phyloP scores from a whole-genome alignment of 2,329 filamentous ascomycete species.

The Calonectria pteridis region DNA sequence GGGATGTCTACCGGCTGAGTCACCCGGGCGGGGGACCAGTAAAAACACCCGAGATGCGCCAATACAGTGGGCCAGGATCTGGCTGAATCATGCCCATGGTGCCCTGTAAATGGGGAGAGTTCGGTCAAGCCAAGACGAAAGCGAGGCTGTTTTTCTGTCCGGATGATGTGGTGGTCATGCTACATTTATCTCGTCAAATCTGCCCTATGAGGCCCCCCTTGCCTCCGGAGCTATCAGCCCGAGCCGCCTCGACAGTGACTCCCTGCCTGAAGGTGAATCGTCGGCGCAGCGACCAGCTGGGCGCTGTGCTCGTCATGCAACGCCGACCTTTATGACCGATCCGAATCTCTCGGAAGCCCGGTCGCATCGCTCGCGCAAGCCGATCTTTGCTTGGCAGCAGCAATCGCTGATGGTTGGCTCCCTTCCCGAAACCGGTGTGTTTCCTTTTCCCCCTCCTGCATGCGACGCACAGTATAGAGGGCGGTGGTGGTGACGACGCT shows the following conservation, averaged over 20 bases:
- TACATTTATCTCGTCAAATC: not conserved
- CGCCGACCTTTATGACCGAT: not conserved
- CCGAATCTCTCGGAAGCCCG: not conserved
- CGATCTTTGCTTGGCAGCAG: not conserved
- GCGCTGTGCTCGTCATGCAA: not conserved
- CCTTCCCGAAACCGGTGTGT: not conserved
- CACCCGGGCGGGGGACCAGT: conserved; percentile 35
- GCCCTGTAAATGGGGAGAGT: not conserved
- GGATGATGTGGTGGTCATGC: conserved; percentile 4
- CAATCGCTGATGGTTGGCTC: not conserved
- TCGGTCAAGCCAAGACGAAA: not conserved
- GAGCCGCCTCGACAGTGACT: conserved; percentile 18
- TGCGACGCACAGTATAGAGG: not conserved
- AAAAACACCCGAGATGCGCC: not conserved
- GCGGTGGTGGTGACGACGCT: conserved; percentile 5
- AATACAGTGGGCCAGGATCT: not conserved
- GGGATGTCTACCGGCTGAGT: conserved; percentile 28
- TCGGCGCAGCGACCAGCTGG: not conserved
- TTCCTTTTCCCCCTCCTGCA: conserved; percentile 2
- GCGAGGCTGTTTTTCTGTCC: not conserved
- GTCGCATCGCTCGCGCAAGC: not conserved
- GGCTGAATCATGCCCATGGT: not conserved
- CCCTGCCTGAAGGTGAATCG: conserved; percentile 5
- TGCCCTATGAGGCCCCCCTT: not conserved
- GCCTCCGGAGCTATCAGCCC: not conserved